Percentiles rank a stretch among this genome's conserved stretches.
These are phyloP conservation scores for Symbiodinium natans DNA, from an alignment of 73 alveolate species.

Conservation along the genomic window DNA sequence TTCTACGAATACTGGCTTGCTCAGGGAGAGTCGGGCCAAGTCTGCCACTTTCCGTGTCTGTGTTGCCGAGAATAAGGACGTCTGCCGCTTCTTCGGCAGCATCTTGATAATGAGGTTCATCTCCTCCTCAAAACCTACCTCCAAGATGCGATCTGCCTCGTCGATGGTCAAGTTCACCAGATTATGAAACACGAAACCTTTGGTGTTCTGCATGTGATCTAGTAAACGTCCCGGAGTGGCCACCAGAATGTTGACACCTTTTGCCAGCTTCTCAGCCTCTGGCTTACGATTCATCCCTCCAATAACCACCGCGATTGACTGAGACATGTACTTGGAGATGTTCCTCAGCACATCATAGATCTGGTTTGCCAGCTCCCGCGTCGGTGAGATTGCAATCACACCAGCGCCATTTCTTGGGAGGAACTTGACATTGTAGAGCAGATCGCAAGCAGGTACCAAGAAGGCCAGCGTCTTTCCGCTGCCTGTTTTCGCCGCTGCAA, in stretches of 20 bases:
- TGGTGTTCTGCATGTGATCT: constrained; percentile 99
- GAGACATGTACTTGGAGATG: constrained; percentile 95
- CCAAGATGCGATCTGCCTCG: constrained; percentile 99
- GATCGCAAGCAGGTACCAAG: constrained; percentile 99
- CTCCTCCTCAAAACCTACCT: constrained; percentile 99
- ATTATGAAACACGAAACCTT: constrained; percentile 98
- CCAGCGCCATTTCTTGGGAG: constrained; percentile 98
- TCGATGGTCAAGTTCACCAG: constrained; percentile 98
- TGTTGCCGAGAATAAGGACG: constrained; percentile 99
- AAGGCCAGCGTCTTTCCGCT: constrained; percentile 99
- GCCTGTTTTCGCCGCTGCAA: constrained; percentile 99
- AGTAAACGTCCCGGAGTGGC: constrained; percentile 99
- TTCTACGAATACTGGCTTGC: constrained; percentile 84
- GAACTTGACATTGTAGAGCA: constrained; percentile 97
- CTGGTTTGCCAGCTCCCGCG: constrained; percentile 99
- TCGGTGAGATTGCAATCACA: constrained; percentile 99
- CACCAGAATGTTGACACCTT: constrained; percentile 98
- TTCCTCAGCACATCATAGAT: constrained; percentile 99
- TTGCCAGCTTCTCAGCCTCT: constrained; percentile 98
- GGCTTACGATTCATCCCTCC: constrained; percentile 99
- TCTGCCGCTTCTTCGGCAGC: constrained; percentile 98
- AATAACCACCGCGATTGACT: constrained; percentile 97
- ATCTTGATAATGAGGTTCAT: constrained; percentile 98
- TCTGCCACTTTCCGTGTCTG: constrained; percentile 98
- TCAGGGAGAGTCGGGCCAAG: constrained; percentile 94